phyloP scores from a whole-genome alignment of 192 early-diverging fungal genomes.

The Podila epigama region DNA sequence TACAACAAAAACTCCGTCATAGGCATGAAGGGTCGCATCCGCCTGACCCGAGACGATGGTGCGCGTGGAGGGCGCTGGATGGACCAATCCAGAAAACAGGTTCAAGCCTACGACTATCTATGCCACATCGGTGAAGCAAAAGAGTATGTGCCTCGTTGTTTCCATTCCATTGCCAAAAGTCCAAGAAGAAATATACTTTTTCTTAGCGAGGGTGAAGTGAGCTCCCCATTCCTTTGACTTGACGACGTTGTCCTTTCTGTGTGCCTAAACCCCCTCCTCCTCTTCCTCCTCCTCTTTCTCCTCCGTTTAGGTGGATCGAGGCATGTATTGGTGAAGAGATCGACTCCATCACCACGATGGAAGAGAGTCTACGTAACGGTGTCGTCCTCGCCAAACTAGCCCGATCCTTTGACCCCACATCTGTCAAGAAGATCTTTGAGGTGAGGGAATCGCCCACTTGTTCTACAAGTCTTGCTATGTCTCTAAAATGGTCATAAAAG shows the following conservation, averaged over 20 bases:
- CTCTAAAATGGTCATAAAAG: too few species aligned
- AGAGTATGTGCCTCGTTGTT: constrained; percentile 75
- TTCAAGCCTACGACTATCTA: constrained; percentile 99
- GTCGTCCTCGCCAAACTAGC: constrained; percentile 92
- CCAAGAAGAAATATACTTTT: too few species aligned
- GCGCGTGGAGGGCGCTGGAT: constrained; percentile 71
- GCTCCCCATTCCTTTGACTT: too few species aligned
- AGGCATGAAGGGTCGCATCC: constrained; percentile 58
- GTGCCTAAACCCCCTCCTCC: not conserved
- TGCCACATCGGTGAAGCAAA: constrained; percentile 99
- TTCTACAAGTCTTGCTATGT: not conserved
- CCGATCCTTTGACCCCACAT: constrained; percentile 79
- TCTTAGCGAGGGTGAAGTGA: too few species aligned
- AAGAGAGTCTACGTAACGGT: constrained; percentile 93
- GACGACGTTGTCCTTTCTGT: too few species aligned
- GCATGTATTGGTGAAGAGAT: constrained; percentile 87
- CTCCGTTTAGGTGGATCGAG: constrained; percentile 86
- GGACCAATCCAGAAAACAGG: constrained; percentile 85
- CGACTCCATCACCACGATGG: constrained; percentile 77
- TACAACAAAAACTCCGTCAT: too few species aligned
- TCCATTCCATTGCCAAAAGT: too few species aligned
- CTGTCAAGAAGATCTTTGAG: constrained; percentile 87
- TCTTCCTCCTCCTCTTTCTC: not conserved
- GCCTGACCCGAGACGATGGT: constrained; percentile 51
- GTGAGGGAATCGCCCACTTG: constrained; percentile 31